Conservation (phyloP, 352 stramenopile species). For the Aphanomyces astaci region DNA sequence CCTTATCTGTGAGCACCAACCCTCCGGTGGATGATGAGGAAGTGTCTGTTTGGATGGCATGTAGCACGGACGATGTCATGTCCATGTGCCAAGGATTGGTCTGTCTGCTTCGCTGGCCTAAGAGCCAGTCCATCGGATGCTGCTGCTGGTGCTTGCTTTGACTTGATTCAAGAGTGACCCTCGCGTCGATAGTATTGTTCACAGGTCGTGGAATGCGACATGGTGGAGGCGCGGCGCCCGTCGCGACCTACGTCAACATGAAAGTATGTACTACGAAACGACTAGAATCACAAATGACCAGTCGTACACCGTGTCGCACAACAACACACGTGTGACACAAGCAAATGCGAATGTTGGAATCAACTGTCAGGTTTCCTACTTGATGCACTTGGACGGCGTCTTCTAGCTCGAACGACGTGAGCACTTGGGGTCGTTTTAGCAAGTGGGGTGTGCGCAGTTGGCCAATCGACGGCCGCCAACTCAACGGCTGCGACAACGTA, state of each 20-base stretch:
- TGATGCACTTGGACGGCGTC: conserved; percentile 10
- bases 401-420: neutral
- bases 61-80: neutral
- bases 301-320: too few relatives aligned
- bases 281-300: too few relatives aligned
- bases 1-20: neutral
- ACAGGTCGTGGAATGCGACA: neutral
- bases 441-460: conserved; percentile 14
- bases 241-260: neutral
- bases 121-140: conserved; percentile 11
- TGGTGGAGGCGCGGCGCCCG: neutral
- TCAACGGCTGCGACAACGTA: neutral
- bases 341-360: too few relatives aligned
- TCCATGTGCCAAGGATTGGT: neutral
- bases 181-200: too few relatives aligned
- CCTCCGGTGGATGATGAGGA: too few relatives aligned
- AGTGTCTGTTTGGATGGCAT: neutral
- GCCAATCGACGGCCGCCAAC: neutral
- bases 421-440: neutral
- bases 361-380: neutral
- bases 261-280: neutral
- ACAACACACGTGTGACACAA: too few relatives aligned
- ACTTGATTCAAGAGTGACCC: too few relatives aligned
- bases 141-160: too few relatives aligned
- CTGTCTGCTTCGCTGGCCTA: neutral